Evolutionary conservation across 1,284 basidiomycete species (phyloP), one percentile per base, ranked within the genome.

Genomic region (Ustilago nuda): DNA sequence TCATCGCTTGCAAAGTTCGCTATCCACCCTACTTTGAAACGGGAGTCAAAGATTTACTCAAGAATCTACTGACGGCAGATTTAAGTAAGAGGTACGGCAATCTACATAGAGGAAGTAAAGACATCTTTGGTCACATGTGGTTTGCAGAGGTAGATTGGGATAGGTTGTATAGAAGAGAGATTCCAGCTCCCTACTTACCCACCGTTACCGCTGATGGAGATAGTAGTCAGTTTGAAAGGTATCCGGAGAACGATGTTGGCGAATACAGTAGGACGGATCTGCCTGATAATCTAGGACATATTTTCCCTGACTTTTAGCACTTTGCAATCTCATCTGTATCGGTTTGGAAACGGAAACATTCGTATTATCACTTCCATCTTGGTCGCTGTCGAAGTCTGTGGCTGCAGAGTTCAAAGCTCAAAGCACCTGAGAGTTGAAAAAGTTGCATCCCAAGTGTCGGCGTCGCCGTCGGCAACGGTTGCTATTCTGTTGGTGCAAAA

Each of bases 111-210:
- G 96, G 95, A n/a, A 93, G 93, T 15, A 92, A 92, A 35, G 96
- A 98, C 86, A 95, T 99, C 69, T 98, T 98, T 82, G 91, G 91
- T 9, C 96, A 98, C 85, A 89, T 91, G n/a, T 98, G 96, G 96
- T 98, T 98, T 84, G 89, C 91, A 53, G 97, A 99, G 87, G 96
- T 99, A 23, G 93, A 96, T 79, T 99, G 96, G 96, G 90, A 91
- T 67, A 91, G 92, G 86, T 87, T 99, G 62, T 90, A 90, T 82
- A 89, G 90, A 57, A 88, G 94, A 71, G 94, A 98, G 84, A 98
- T 99, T 64, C 93, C 93, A 3, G 95, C 96, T n/a, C 96, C 96
- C 5, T 99, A 97, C 87, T 88, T 98, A 53, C 95, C 96, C 8
- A 84, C 82, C 2, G 84, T 87, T 19, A 81, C 83, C 19, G 82